A percentile compares a stretch with the other conserved stretches of the same genome.
These are phyloP conservation scores for Trichopus zeylanicus DNA, from an alignment of 116 monocot species.

Conservation along the genomic window DNA sequence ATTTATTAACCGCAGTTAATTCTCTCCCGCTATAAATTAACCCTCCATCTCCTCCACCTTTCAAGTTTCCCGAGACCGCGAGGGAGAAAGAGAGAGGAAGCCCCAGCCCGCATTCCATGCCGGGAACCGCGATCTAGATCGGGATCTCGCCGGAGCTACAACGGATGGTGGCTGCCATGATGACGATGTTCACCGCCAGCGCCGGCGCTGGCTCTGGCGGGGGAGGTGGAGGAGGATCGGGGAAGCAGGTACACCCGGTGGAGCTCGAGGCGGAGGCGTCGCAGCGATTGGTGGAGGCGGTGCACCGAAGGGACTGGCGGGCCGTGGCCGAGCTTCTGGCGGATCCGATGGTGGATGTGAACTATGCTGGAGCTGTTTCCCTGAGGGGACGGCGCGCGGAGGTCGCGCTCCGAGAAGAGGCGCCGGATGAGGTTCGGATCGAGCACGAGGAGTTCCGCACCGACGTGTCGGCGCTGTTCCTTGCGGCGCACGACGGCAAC, in stretches of 20 bases:
- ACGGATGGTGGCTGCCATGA: not conserved
- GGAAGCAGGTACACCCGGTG: constrained; percentile 48
- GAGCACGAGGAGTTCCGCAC: constrained; percentile 58
- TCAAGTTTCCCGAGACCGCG: constrained; percentile 10
- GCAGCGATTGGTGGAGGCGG: constrained; percentile 68
- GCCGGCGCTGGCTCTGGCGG: too few relatives aligned
- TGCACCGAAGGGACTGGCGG: constrained; percentile 32
- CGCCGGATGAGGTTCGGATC: constrained; percentile 41
- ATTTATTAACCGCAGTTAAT: too few relatives aligned
- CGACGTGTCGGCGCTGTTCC: constrained; percentile 72
- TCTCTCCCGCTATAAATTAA: constrained; percentile 10
- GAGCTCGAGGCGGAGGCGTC: constrained; percentile 51
- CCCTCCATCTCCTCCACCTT: constrained; percentile 7
- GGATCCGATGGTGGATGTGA: constrained; percentile 55
- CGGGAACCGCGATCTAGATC: not conserved
- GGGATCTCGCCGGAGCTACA: not conserved
- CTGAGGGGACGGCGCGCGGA: constrained; percentile 33
- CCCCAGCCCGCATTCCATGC: not conserved
- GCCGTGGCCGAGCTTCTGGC: constrained; percentile 35
- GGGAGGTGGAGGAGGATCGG: constrained; percentile 1
- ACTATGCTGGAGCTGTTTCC: constrained; percentile 65
- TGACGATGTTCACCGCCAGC: not conserved
- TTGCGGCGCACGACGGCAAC: constrained; percentile 67
- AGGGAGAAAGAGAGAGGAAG: constrained; percentile 7
- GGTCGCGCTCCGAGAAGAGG: constrained; percentile 52